Conservation (phyloP, 2,329 filamentous ascomycete species). For the Fusarium falciforme region DNA sequence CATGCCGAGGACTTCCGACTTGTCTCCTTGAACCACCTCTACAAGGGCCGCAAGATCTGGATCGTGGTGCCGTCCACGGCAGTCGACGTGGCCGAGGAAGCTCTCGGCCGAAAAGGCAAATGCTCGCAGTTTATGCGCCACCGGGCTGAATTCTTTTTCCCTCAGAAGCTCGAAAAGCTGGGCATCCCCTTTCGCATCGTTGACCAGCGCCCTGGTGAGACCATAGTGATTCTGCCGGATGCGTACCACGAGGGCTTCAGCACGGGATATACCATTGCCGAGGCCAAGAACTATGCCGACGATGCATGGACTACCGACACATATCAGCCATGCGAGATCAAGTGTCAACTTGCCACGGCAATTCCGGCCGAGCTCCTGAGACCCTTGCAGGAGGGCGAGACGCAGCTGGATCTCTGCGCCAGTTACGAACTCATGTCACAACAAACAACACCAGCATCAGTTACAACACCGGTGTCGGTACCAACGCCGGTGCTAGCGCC, state of each 20-base stretch:
- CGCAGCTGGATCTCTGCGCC: conserved; percentile 49
- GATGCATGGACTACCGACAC: conserved; percentile 49
- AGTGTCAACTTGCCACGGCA: conserved; percentile 50
- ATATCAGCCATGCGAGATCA: conserved; percentile 50
- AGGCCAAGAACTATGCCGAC: conserved; percentile 55
- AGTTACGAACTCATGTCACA: conserved; percentile 25
- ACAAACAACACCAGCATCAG: conserved; percentile 16
- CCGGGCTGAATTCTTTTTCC: conserved; percentile 55
- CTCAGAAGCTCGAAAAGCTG: conserved; percentile 53
- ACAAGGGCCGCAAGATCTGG: conserved; percentile 56
- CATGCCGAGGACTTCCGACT: conserved; percentile 55
- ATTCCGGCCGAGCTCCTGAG: conserved; percentile 51
- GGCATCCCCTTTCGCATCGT: conserved; percentile 52
- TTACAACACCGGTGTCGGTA: not conserved
- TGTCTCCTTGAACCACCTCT: conserved; percentile 53
- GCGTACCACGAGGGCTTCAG: conserved; percentile 56
- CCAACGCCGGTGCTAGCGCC: not conserved
- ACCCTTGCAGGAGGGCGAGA: conserved; percentile 47
- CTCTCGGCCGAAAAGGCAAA: conserved; percentile 46
- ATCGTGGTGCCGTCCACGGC: conserved; percentile 52
- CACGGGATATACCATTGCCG: conserved; percentile 55
- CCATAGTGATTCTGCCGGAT: conserved; percentile 54
- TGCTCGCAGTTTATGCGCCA: conserved; percentile 57
- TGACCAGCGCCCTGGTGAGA: conserved; percentile 54
- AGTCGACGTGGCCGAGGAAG: conserved; percentile 49